These are phyloP conservation scores for Chrysanthemum lavandulifolium DNA, from an alignment of 129 eudicot genomes.

Conservation along the genomic window DNA sequence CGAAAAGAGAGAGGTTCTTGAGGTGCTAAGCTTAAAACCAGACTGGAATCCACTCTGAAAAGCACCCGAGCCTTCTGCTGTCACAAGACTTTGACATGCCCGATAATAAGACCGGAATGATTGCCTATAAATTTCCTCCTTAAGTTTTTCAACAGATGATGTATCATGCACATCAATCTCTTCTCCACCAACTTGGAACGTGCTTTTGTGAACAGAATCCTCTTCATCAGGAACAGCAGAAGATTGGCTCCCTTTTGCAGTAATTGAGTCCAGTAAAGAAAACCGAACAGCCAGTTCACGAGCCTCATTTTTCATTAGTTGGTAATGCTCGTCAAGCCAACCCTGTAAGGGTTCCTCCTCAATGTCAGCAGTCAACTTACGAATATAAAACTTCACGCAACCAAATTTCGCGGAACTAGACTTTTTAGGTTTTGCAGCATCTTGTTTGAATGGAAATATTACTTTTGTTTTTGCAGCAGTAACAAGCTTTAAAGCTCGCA, in stretches of 20 bases:
- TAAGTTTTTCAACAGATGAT: slow-evolving; percentile 59
- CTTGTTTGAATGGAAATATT: slow-evolving; percentile 61
- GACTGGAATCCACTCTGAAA: slow-evolving; percentile 84
- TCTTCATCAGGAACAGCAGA: slow-evolving; percentile 45
- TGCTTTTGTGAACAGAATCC: slow-evolving; percentile 42
- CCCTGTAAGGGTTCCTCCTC: slow-evolving; percentile 99
- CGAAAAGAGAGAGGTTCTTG: slow-evolving; percentile 76
- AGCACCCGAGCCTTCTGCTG: slow-evolving; percentile 87
- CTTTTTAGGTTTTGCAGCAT: slow-evolving; percentile 58
- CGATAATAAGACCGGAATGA: slow-evolving; percentile 84
- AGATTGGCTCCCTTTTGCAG: slow-evolving; percentile 47
- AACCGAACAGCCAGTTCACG: slow-evolving; percentile 89
- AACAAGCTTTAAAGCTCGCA: slow-evolving; percentile 86
- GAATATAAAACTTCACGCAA: slow-evolving; percentile 63
- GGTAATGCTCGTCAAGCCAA: slow-evolving; percentile 97
- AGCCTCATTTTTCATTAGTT: slow-evolving; percentile 84
- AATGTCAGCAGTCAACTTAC: slow-evolving; percentile 83
- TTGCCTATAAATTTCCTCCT: slow-evolving; percentile 73
- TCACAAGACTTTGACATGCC: slow-evolving; percentile 70
- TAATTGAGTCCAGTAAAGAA: slow-evolving; percentile 59
- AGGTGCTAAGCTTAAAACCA: slow-evolving; percentile 79
- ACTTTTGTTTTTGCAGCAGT: slow-evolving; percentile 66
- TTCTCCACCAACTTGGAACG: slow-evolving; percentile 48
- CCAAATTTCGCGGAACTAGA: slow-evolving; percentile 68
- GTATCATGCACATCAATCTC: slow-evolving; percentile 61